Evolutionary conservation across 2,329 filamentous ascomycete species (phyloP).

Genomic region (Cladophialophora exuberans): DNA sequence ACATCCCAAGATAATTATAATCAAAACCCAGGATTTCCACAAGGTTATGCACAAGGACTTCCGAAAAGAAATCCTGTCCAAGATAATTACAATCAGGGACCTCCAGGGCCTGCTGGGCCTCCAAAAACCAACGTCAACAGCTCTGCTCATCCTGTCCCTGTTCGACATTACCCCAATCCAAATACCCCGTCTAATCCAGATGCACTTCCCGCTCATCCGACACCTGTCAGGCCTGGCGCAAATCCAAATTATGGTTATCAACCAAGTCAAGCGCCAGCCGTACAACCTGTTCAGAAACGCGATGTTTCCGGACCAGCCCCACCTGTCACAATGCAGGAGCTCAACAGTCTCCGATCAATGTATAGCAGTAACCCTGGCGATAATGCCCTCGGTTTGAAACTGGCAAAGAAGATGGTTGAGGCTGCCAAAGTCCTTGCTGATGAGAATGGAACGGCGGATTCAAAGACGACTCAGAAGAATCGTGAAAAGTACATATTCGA

Average conservation of each 20-base stretch:
- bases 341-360: slow-evolving; percentile 72
- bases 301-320: slow-evolving; percentile 17
- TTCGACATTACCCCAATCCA: slow-evolving; percentile 23
- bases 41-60: slow-evolving; percentile 24
- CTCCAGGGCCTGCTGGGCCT: slow-evolving; percentile 23
- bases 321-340: slow-evolving; percentile 74
- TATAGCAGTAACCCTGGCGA: slow-evolving; percentile 75
- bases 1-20: slow-evolving; percentile 24
- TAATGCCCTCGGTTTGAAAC: slow-evolving; percentile 67
- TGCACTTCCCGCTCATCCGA: slow-evolving; percentile 59
- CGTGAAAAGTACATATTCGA: slow-evolving; percentile 84
- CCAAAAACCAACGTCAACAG: slow-evolving; percentile 12
- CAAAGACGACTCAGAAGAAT: slow-evolving; percentile 62
- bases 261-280: slow-evolving; percentile 5
- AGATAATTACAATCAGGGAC: slow-evolving; percentile 22
- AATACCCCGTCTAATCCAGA: slow-evolving; percentile 51
- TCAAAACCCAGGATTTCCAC: slow-evolving; percentile 20
- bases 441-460: slow-evolving; percentile 72
- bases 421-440: slow-evolving; percentile 79
- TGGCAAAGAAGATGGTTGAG: slow-evolving; percentile 85
- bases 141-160: slow-evolving; percentile 30
- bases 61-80: slow-evolving; percentile 17
- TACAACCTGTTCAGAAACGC: slow-evolving; percentile 3
- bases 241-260: slow-evolving; percentile 25
- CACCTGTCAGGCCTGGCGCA: slow-evolving; percentile 56